A percentile compares a stretch with the other conserved stretches of the same genome.
phyloP scores from a whole-genome alignment of 441 rosid species.

The Jatropha multifida region DNA sequence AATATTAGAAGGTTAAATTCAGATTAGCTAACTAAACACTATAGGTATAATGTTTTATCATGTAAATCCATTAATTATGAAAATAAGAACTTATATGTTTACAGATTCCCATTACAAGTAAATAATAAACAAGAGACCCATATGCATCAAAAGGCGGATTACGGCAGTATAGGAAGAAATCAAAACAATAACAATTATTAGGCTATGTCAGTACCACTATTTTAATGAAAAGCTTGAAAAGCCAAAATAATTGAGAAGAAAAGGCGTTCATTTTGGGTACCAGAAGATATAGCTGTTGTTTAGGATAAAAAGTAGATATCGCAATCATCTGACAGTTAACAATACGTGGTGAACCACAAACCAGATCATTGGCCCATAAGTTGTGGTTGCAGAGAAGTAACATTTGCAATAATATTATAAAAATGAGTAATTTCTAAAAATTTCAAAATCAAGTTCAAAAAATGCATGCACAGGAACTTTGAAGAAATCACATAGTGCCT shows the following conservation, averaged over 20 bases:
- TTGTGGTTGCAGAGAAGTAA: not conserved
- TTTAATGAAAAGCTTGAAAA: not conserved
- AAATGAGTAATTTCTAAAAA: not conserved
- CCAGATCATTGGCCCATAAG: not conserved
- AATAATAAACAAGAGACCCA: no score
- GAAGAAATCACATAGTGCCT: not conserved
- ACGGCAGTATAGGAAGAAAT: no score
- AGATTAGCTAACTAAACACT: no score
- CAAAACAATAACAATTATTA: no score
- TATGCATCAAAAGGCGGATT: not conserved
- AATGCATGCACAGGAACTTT: not conserved
- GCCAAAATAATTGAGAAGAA: not conserved
- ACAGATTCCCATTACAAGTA: no score
- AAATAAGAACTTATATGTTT: no score
- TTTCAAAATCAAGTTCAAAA: not conserved
- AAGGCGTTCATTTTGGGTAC: not conserved
- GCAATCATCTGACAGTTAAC: not conserved
- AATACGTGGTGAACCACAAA: not conserved
- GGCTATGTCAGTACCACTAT: not conserved
- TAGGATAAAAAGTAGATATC: not conserved
- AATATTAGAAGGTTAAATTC: no score
- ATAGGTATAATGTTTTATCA: no score
- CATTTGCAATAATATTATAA: not conserved
- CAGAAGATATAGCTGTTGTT: not conserved
- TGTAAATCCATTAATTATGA: no score